Evolutionary conservation across 2,329 filamentous ascomycete species (phyloP).

Genomic region (Monosporascus sp.): DNA sequence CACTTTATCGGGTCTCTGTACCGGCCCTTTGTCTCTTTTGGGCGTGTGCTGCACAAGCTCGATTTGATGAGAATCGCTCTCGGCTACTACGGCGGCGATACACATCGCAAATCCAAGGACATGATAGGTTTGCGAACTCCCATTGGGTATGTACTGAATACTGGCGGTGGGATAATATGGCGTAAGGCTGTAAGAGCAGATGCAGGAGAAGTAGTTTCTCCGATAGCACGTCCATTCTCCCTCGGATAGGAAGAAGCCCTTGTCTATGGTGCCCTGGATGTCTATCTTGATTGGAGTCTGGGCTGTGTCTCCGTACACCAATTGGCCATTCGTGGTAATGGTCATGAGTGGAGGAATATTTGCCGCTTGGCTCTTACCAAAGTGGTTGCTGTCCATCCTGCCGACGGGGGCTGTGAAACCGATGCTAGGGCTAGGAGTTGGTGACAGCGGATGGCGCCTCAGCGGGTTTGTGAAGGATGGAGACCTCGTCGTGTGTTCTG

Average conservation of each 20-base stretch:
- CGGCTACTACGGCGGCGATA: slow-evolving; percentile 78
- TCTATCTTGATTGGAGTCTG: slow-evolving; percentile 58
- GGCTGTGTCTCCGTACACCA: slow-evolving; percentile 52
- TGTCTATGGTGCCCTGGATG: slow-evolving; percentile 77
- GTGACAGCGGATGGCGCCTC: slow-evolving; percentile 49
- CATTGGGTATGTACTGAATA: slow-evolving; percentile 46
- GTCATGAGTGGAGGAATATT: slow-evolving; percentile 49
- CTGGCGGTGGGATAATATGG: slow-evolving; percentile 46
- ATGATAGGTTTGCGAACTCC: slow-evolving; percentile 52
- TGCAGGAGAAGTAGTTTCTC: slow-evolving; percentile 84
- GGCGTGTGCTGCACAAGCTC: slow-evolving; percentile 88
- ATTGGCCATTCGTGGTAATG: slow-evolving; percentile 50
- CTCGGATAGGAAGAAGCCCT: slow-evolving; percentile 79
- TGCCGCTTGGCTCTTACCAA: slow-evolving; percentile 32
- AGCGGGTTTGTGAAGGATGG: slow-evolving; percentile 43
- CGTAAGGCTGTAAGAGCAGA: slow-evolving; percentile 68
- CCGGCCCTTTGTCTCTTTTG: slow-evolving; percentile 84
- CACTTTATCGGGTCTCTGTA: slow-evolving; percentile 65
- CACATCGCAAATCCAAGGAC: slow-evolving; percentile 76
- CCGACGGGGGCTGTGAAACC: slow-evolving; percentile 35
- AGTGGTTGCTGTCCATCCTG: slow-evolving; percentile 46
- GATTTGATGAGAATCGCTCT: slow-evolving; percentile 68
- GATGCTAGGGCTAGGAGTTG: slow-evolving; percentile 44
- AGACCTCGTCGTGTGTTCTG: slow-evolving; percentile 46
- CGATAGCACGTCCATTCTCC: slow-evolving; percentile 89